Evolutionary conservation across 345 rosid species (phyloP), one percentile per base, ranked within the genome.

Genomic region (Linum tenue): DNA sequence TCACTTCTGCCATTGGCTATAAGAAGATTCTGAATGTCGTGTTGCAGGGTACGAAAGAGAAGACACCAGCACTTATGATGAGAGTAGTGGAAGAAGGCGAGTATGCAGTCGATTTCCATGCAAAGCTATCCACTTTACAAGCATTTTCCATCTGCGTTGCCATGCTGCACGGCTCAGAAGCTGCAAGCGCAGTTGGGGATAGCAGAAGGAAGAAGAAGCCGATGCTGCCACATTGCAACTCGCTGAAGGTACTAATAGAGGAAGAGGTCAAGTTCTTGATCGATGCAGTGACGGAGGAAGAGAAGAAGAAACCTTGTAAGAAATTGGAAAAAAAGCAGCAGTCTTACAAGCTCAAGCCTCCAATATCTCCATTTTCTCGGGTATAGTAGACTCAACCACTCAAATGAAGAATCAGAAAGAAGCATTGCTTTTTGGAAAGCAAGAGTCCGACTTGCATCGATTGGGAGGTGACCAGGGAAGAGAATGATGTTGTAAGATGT

Each of bases 91-190:
- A 76, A 72, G 89, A 86, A 72, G 94, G 95, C 48, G 83, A 75
- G 17, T 91, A 95, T 71, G 86, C 84, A 8, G 85, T 94, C 14
- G 85, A 84, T 73, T 95, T 95, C 81, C 99, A 95, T 5, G 97
- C 96, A 14, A 85, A 77, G 75, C 81, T 95, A 39, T 85, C 99
- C 42, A 71, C 91, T 1, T 70, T 95, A 69, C 99, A 95, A 76
- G 98, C 97, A 7, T 95, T 95, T 73, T 89, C 96, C 56, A 79
- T 91, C 44, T 91, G 96, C 62, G 85, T 91, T 2, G 91, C 97
- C 3, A 65, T 83, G 72, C 69, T 95, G 56, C 96, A 95, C 42
- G 83, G 78, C 63, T 62, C 64, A 7, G 84, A 77, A 69, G 76
- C 77, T 15, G 62, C 82, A 1, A 16, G 68, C 22, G 75, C 72